Evolutionary conservation across 129 eudicot genomes (phyloP), one percentile per base, ranked within the genome.

Genomic region (Smallanthus sonchifolius): DNA sequence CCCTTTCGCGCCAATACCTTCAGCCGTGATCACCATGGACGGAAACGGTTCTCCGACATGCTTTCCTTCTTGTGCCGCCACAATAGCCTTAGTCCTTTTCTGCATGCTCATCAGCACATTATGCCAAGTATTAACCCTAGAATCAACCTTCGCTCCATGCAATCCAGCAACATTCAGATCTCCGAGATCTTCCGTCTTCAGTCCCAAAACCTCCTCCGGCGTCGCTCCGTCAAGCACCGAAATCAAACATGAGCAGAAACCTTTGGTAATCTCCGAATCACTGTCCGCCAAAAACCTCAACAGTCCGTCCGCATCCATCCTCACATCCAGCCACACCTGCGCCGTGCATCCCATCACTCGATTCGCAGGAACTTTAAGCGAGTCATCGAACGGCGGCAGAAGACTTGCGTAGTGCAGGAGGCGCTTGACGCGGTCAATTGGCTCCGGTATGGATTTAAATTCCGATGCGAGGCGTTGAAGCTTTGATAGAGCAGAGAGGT

Each of bases 261-360:
- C 99, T 64, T 77, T 83, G 0, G 91, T 88, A 6, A 94, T 79
- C 80, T 91, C 99, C 44, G 97, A 91, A 83, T 94, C 99, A 60
- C 97, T 91, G 38, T 94, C 97, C 3, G 94, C 94, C 78, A 36
- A 24, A 66, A 91, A 81, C 83, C 91, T 80, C 82, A 94, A 73
- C 62, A 35, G 83, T 19, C 86, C 82, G 4, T 74, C 84, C 8
- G 36, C 75, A 56, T 81, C 93, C 75, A 94, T 28, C 43, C 48
- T 62, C 65, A 81, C 97, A 38, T 76, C 80, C 5, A 94, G 76
- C 99, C 99, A 94, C 13, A 94, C 99, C 87, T 83, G 97, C 0
- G 99, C 91, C 49, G 96, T 88, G 57, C 99, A 94, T n/a, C 99
- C 99, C 74, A 89, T 91, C 3, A 94, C 99, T 2, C 97, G 91